These are phyloP conservation scores for Fusarium nelsonii DNA, from an alignment of 2,329 filamentous ascomycete genomes.

Conservation along the genomic window DNA sequence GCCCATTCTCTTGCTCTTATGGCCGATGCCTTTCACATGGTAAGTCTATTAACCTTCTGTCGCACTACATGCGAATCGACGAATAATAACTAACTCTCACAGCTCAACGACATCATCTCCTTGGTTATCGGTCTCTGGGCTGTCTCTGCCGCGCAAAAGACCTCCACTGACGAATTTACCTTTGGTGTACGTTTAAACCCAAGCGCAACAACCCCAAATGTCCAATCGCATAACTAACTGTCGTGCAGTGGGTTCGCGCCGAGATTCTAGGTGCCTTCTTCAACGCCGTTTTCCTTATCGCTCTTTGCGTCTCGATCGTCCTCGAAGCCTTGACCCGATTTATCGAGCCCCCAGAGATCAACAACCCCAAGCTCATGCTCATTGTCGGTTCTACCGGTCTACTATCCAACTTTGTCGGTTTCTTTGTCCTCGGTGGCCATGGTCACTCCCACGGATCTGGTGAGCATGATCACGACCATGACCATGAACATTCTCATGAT, in stretches of 20 bases:
- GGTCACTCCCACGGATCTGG: conserved; percentile 81
- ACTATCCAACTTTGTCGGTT: conserved; percentile 87
- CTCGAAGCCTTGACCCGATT: conserved; percentile 94
- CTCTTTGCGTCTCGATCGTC: conserved; percentile 94
- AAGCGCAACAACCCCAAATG: not conserved
- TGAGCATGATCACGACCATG: conserved; percentile 62
- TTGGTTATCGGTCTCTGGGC: conserved; percentile 94
- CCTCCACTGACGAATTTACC: conserved; percentile 90
- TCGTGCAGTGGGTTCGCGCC: conserved; percentile 86
- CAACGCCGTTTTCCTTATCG: conserved; percentile 97
- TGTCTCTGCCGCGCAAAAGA: conserved; percentile 87
- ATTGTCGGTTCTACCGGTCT: conserved; percentile 90
- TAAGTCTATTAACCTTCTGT: conserved; percentile 55
- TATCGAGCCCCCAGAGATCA: conserved; percentile 88
- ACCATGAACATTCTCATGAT: conserved; percentile 52
- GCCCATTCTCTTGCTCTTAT: conserved; percentile 93
- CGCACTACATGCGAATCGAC: not conserved
- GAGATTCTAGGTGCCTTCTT: conserved; percentile 96
- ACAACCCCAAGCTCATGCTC: conserved; percentile 86
- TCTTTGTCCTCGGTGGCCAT: conserved; percentile 93
- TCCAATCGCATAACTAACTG: conserved; percentile 40
- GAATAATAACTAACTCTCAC: conserved; percentile 28
- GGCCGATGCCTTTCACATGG: conserved; percentile 99
- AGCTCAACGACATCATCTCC: conserved; percentile 98
- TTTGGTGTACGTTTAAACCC: conserved; percentile 77